Conservation (phyloP, 495 filamentous ascomycete genomes). For the Daldinia childiae region DNA sequence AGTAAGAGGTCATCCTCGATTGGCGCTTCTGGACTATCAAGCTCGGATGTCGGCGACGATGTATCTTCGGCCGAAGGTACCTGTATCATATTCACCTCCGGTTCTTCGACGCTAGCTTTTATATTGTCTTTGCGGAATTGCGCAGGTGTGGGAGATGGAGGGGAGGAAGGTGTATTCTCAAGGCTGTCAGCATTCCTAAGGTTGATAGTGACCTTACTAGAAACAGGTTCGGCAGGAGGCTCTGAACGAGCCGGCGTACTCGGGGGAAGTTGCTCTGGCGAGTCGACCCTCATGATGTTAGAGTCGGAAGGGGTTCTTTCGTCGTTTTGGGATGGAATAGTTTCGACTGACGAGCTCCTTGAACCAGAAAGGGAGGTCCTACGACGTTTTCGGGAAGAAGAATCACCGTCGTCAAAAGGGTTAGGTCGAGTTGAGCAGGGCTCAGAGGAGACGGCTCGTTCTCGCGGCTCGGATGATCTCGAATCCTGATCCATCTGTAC, state of each 20-base stretch:
- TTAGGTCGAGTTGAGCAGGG: conserved; percentile 66
- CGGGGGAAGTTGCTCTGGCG: conserved; percentile 49
- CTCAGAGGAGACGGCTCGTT: conserved; percentile 67
- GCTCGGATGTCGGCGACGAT: conserved; percentile 50
- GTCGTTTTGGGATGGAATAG: conserved; percentile 44
- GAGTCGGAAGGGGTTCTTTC: conserved; percentile 40
- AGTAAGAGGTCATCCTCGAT: conserved; percentile 49
- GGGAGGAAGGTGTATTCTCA: conserved; percentile 56
- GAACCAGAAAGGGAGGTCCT: conserved; percentile 55
- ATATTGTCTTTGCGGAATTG: conserved; percentile 43
- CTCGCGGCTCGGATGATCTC: conserved; percentile 59
- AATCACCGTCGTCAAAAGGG: conserved; percentile 63
- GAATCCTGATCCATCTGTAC: conserved; percentile 64
- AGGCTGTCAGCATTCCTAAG: conserved; percentile 56
- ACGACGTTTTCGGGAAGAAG: conserved; percentile 63
- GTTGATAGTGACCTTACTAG: conserved; percentile 64
- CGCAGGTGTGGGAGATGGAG: conserved; percentile 54
- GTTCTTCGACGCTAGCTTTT: conserved; percentile 54
- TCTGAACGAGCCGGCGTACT: conserved; percentile 51
- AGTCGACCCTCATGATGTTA: conserved; percentile 54
- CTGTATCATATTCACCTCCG: conserved; percentile 51
- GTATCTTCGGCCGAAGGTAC: conserved; percentile 39
- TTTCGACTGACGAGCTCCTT: conserved; percentile 55
- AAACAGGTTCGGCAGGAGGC: conserved; percentile 48
- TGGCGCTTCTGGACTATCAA: conserved; percentile 51